Conservation (phyloP, 345 rosid genomes). For the Brassica juncea region DNA sequence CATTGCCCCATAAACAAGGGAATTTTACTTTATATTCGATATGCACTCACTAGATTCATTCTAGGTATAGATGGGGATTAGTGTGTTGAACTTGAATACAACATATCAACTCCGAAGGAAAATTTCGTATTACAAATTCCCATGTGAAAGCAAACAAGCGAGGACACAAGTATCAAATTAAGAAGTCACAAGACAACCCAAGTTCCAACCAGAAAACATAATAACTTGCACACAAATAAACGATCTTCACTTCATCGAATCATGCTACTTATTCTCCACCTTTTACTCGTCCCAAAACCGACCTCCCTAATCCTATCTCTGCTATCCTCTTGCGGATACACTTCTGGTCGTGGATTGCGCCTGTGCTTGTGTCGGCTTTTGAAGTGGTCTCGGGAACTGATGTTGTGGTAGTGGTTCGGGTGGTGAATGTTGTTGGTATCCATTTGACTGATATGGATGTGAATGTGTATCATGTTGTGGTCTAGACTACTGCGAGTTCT, state of each 20-base stretch:
- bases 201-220: neutral
- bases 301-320: slow-evolving; percentile 54
- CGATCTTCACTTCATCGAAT: neutral
- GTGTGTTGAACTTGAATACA: neutral
- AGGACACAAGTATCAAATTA: neutral
- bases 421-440: neutral
- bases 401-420: neutral
- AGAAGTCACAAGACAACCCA: neutral
- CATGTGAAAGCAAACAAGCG: neutral
- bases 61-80: no score
- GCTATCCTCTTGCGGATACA: slow-evolving; percentile 37
- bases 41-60: no score
- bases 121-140: neutral
- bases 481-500: neutral
- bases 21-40: no score
- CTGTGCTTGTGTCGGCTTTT: neutral
- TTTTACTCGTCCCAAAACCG: slow-evolving; percentile 55
- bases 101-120: neutral
- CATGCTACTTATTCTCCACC: slow-evolving; percentile 61
- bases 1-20: no score
- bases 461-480: neutral
- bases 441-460: neutral
- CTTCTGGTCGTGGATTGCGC: neutral
- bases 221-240: neutral
- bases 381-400: neutral